Percentiles rank a stretch among this genome's conserved stretches.
Conservation (phyloP, 1,284 basidiomycete species). For the Cystobasidiaceae sp. region DNA sequence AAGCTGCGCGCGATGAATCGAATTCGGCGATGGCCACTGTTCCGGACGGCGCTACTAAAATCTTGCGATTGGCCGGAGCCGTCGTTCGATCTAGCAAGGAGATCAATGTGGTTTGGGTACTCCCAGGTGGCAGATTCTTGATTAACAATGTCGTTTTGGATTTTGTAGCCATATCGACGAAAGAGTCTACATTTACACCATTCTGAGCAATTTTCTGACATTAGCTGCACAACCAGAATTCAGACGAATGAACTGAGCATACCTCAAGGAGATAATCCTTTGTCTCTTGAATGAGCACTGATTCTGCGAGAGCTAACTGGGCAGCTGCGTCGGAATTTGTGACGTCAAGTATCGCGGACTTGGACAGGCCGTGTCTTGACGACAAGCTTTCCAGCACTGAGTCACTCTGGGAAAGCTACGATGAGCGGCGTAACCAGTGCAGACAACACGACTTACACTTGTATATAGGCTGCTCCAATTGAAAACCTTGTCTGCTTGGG, state of each 20-base stretch:
- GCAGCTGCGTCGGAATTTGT: constrained; percentile 57
- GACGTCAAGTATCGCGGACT: constrained; percentile 74
- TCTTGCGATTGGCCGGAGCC: constrained; percentile 61
- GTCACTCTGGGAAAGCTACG: constrained; percentile 62
- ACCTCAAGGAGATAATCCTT: constrained; percentile 75
- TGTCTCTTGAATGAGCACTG: constrained; percentile 90
- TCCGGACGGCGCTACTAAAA: constrained; percentile 85
- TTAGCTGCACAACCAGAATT: neutral
- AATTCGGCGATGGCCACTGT: constrained; percentile 93
- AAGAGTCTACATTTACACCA: constrained; percentile 3
- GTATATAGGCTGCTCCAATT: constrained; percentile 97
- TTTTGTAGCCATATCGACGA: constrained; percentile 52
- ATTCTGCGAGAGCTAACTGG: constrained; percentile 91
- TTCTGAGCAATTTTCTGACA: neutral
- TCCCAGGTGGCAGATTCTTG: constrained; percentile 96
- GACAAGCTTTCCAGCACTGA: constrained; percentile 79
- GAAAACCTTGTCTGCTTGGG: constrained; percentile 64
- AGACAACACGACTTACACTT: constrained; percentile 70
- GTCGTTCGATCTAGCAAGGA: constrained; percentile 74
- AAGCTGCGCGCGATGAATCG: constrained; percentile 63
- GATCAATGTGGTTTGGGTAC: constrained; percentile 65
- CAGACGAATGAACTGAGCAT: constrained; percentile 46
- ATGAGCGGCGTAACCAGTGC: constrained; percentile 5
- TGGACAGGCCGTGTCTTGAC: constrained; percentile 71
- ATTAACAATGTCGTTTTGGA: constrained; percentile 83